A percentile compares a stretch with the other conserved stretches of the same genome.
phyloP scores from a whole-genome alignment of 177 flowering plant species.

The Vitis hybrid region DNA sequence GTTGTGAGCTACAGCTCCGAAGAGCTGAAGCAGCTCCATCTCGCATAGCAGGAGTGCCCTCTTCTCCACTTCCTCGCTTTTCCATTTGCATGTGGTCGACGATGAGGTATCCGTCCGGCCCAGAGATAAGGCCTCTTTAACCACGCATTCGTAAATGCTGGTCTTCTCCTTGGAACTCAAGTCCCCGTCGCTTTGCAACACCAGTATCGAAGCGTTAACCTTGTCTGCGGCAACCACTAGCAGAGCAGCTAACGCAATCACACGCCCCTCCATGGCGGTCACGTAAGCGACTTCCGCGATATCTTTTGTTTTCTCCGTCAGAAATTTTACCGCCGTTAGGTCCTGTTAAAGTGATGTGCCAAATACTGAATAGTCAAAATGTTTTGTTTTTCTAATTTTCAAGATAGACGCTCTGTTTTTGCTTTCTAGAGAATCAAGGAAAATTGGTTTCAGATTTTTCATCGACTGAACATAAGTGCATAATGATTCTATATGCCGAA shows the following conservation, averaged over 20 bases:
- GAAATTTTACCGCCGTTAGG: slow-evolving; percentile 33
- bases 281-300: slow-evolving; percentile 35
- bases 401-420: no score
- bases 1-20: slow-evolving; percentile 29
- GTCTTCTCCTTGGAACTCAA: slow-evolving; percentile 27
- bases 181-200: slow-evolving; percentile 18
- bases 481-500: no score
- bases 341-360: slow-evolving; percentile 30
- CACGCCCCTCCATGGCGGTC: slow-evolving; percentile 35
- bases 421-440: no score
- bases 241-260: slow-evolving; percentile 36
- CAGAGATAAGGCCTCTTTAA: slow-evolving; percentile 34
- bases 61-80: slow-evolving; percentile 20
- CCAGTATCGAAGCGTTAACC: slow-evolving; percentile 25
- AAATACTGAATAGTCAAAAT: no score
- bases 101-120: slow-evolving; percentile 14
- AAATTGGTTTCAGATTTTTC: no score
- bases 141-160: slow-evolving; percentile 43
- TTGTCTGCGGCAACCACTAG: slow-evolving; percentile 40
- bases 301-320: slow-evolving; percentile 42
- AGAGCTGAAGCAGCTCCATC: slow-evolving; percentile 60
- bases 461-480: no score
- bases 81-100: slow-evolving; percentile 6
- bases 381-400: no score
- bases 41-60: slow-evolving; percentile 45